Evolutionary conservation across 1,284 basidiomycete genomes (phyloP), one percentile per base, ranked within the genome.

Genomic region (Gomphus bonarii): DNA sequence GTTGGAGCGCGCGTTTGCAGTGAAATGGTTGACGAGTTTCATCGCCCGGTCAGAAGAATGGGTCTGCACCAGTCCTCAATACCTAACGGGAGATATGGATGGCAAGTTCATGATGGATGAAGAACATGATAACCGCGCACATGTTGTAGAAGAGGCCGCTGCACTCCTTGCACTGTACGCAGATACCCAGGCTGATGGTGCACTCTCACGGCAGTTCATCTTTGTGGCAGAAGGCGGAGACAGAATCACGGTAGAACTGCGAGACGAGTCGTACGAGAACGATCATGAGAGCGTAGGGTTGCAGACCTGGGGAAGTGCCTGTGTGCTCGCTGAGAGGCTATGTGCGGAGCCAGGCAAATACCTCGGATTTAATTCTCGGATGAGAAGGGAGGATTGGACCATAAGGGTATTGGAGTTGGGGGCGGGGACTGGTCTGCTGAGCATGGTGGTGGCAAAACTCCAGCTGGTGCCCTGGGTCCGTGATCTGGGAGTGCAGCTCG

Each of bases 271-370:
- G 1, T 75, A 92, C 47, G 73, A 69, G 36, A 72, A 76, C 20
- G 90, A 93, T 67, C 88, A 93, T 67, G 86, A 88, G 10, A 81
- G 79, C 12, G 90, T 93, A 48, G 91, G 92, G 1, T 74, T 94
- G 38, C 91, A 95, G 69, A 93, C 88, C 61, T 94, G 91, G 91
- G 90, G 84, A 3, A 84, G 83, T 61, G 81, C 86, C 3, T 89
- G 92, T 63, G 70, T 91, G 20, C 77, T 95, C 22, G 84, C 84
- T 0, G 78, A 87, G 63, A 76, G 80, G 54, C 76, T 94, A 61
- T 84, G 84, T 42, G 68, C 73, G 3, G 66, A 77, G 20, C 86
- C 89, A 0, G 63, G 57, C 3, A 60, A 64, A 1, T 85, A 53
- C 35, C 54, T n/a, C 67, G 65, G 54, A 65, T 65, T 58, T 59